A percentile compares a stretch with the other conserved stretches of the same genome.
phyloP scores from a whole-genome alignment of 768 basidiomycete species.

The Pseudohyphozyma bogoriensis region DNA sequence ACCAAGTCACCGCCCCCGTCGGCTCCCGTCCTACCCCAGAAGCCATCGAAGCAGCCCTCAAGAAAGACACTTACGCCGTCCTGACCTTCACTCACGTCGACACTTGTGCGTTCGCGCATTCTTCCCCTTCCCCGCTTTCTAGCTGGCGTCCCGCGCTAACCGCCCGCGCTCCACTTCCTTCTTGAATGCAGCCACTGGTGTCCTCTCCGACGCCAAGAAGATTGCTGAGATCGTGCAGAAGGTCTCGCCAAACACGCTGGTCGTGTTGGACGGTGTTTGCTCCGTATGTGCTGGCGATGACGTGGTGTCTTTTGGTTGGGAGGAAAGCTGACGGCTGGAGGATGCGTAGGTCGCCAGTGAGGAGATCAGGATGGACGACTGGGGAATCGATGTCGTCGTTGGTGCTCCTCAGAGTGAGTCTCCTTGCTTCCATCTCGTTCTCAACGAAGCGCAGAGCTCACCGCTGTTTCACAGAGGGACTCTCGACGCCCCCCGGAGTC shows the following conservation, averaged over 20 bases:
- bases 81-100: slow-evolving; percentile 93
- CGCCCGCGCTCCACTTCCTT: too few species aligned
- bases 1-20: slow-evolving; percentile 69
- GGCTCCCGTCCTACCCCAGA: slow-evolving; percentile 59
- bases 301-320: too few species aligned
- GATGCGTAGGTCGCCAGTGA: slow-evolving; percentile 95
- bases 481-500: slow-evolving; percentile 85
- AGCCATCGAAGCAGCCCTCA: slow-evolving; percentile 59
- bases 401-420: slow-evolving; percentile 70
- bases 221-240: slow-evolving; percentile 62
- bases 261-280: slow-evolving; percentile 86
- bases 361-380: slow-evolving; percentile 85
- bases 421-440: neutral
- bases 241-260: slow-evolving; percentile 76
- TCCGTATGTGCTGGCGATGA: too few species aligned
- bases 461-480: slow-evolving; percentile 80
- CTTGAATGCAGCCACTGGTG: slow-evolving; percentile 45
- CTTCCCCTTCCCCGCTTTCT: neutral
- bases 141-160: neutral
- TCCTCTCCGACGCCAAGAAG: slow-evolving; percentile 70
- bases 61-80: slow-evolving; percentile 71
- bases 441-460: slow-evolving; percentile 2
- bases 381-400: slow-evolving; percentile 76
- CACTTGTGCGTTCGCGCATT: slow-evolving; percentile 47
- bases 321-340: too few species aligned